Evolutionary conservation across 805 yeast genomes (phyloP).

Genomic region (Barnettozyma vustinii): DNA sequence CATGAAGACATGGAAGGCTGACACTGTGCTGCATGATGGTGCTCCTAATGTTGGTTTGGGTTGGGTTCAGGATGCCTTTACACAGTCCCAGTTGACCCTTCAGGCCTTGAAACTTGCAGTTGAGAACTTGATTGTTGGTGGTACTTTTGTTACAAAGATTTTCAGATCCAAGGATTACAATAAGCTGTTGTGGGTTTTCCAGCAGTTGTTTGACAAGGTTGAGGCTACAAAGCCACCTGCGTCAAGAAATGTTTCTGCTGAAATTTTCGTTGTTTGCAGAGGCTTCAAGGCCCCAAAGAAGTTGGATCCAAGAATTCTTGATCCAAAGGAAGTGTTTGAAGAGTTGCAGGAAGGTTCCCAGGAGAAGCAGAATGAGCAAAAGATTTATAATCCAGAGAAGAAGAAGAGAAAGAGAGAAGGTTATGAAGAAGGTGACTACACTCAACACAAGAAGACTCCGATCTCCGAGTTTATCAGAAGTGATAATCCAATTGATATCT

Average conservation of each 20-base stretch:
- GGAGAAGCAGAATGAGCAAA: slow-evolving; percentile 78
- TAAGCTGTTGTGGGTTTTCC: slow-evolving; percentile 95
- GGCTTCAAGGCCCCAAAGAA: slow-evolving; percentile 96
- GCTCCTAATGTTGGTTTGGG: slow-evolving; percentile 99
- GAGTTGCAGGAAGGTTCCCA: slow-evolving; percentile 61
- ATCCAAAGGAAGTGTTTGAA: slow-evolving; percentile 90
- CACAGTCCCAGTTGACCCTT: slow-evolving; percentile 92
- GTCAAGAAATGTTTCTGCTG: slow-evolving; percentile 98
- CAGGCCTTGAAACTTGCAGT: slow-evolving; percentile 93
- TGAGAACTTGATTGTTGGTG: slow-evolving; percentile 86
- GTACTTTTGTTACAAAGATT: slow-evolving; percentile 93
- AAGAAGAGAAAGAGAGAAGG: slow-evolving; percentile 90
- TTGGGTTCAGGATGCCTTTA: slow-evolving; percentile 99
- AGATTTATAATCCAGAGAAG: slow-evolving; percentile 90
- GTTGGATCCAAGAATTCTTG: slow-evolving; percentile 86
- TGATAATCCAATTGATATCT: slow-evolving; percentile 76
- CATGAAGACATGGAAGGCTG: slow-evolving; percentile 98
- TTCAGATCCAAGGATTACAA: slow-evolving; percentile 99
- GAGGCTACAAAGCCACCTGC: slow-evolving; percentile 99
- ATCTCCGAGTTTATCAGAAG: slow-evolving; percentile 75
- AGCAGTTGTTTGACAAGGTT: slow-evolving; percentile 90
- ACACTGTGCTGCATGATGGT: slow-evolving; percentile 97
- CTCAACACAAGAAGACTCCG: slow-evolving; percentile 62
- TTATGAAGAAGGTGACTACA: slow-evolving; percentile 90
- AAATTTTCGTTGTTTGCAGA: slow-evolving; percentile 94